Evolutionary conservation across 2,329 filamentous ascomycete species (phyloP).

Genomic region (Ceratocystis destructans): DNA sequence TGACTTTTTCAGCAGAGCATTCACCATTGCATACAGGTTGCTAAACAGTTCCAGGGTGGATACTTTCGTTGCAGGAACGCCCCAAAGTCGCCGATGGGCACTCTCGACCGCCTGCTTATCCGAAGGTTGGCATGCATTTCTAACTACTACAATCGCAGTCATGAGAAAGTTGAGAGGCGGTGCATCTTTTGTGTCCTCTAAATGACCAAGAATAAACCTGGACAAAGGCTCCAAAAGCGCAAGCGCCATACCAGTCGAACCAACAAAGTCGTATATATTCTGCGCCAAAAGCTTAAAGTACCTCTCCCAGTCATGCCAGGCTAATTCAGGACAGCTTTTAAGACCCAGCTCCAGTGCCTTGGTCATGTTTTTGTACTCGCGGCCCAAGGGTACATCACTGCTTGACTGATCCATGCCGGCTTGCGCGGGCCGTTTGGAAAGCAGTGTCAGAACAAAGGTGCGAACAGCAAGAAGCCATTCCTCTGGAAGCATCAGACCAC

Average conservation of each 20-base stretch:
- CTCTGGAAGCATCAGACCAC: background rate
- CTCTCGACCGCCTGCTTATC: slow-evolving; percentile 51
- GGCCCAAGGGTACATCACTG: slow-evolving; percentile 32
- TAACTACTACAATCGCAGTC: slow-evolving; percentile 32
- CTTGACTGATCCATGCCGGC: background rate
- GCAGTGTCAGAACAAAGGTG: slow-evolving; percentile 7
- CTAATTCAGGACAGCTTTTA: slow-evolving; percentile 34
- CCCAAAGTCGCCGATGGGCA: slow-evolving; percentile 54
- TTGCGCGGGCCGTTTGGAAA: background rate
- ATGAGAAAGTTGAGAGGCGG: slow-evolving; percentile 25
- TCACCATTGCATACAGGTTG: slow-evolving; percentile 48
- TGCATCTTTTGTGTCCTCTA: slow-evolving; percentile 5
- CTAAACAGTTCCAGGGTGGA: slow-evolving; percentile 48
- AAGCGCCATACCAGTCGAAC: slow-evolving; percentile 52
- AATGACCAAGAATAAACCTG: slow-evolving; percentile 28
- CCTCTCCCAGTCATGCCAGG: slow-evolving; percentile 34
- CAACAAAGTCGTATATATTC: slow-evolving; percentile 47
- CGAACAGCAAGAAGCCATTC: slow-evolving; percentile 11
- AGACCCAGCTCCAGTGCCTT: slow-evolving; percentile 54
- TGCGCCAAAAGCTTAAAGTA: slow-evolving; percentile 45
- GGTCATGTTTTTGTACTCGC: slow-evolving; percentile 56
- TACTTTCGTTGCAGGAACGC: slow-evolving; percentile 32
- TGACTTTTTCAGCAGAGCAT: slow-evolving; percentile 36
- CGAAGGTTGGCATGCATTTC: slow-evolving; percentile 39
- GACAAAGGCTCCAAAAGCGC: slow-evolving; percentile 59